A percentile compares a stretch with the other conserved stretches of the same genome.
phyloP scores from a whole-genome alignment of 495 filamentous ascomycete genomes.

The Neurospora sublineolata region DNA sequence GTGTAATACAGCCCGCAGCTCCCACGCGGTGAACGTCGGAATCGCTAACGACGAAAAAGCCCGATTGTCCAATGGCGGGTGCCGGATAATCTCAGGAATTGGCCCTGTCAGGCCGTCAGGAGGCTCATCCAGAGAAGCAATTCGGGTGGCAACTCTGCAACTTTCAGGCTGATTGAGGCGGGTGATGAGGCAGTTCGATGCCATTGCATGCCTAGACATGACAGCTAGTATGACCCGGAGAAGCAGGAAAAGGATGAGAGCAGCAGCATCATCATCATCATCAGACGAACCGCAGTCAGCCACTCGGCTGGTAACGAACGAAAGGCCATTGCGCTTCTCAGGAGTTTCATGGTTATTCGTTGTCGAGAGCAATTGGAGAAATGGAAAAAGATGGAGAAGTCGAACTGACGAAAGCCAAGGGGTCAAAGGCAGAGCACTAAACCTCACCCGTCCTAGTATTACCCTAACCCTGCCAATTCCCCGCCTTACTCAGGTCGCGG shows the following conservation, averaged over 20 bases:
- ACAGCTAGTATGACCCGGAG: too few relatives aligned
- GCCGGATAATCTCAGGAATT: not conserved
- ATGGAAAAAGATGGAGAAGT: not conserved
- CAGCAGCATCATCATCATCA: not conserved
- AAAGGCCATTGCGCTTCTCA: not conserved
- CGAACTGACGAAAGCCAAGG: not conserved
- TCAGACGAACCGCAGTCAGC: not conserved
- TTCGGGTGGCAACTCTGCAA: not conserved
- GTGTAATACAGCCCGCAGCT: not conserved
- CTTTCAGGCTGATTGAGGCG: not conserved
- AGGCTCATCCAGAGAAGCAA: not conserved
- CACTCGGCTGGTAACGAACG: not conserved
- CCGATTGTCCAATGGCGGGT: conserved; percentile 3
- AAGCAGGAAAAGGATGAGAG: not conserved
- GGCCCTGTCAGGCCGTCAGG: not conserved
- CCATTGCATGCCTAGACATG: not conserved
- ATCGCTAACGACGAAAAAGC: not conserved
- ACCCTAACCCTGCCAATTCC: not conserved
- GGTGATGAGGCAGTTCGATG: not conserved
- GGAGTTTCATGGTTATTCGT: not conserved
- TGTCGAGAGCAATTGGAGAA: not conserved
- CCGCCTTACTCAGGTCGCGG: not conserved
- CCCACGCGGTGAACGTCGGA: not conserved
- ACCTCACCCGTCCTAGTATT: not conserved
- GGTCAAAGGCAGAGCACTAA: not conserved